Conservation (phyloP, 345 rosid species). For the Arabidopsis arenosa region DNA sequence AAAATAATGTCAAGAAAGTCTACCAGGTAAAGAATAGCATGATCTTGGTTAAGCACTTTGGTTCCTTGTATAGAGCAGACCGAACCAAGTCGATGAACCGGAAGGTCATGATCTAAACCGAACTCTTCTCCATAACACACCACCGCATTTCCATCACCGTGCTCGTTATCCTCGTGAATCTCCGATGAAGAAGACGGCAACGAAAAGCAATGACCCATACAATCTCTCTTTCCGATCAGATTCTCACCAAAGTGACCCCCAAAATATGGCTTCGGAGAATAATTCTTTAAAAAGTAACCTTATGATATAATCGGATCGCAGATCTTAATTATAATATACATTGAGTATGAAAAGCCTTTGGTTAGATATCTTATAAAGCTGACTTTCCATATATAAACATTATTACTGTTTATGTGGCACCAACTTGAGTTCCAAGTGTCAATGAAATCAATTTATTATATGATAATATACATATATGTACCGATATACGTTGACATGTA, state of each 20-base stretch:
- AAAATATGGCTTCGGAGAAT: neutral
- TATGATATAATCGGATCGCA: neutral
- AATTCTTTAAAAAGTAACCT: neutral
- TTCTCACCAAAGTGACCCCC: constrained; percentile 17
- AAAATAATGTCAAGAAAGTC: neutral
- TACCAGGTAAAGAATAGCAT: constrained; percentile 57
- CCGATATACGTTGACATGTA: constrained; percentile 25
- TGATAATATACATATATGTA: neutral
- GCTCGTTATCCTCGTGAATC: constrained; percentile 45
- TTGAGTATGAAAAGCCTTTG: neutral
- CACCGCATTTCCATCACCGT: constrained; percentile 43
- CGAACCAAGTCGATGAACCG: constrained; percentile 48
- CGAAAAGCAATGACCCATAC: constrained; percentile 48
- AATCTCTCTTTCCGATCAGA: constrained; percentile 17
- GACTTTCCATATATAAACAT: constrained; percentile 11
- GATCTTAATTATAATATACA: constrained; percentile 11
- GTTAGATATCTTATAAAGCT: neutral
- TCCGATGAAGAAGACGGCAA: constrained; percentile 44
- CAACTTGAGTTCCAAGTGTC: constrained; percentile 33
- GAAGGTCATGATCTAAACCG: constrained; percentile 19
- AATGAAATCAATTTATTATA: constrained; percentile 3
- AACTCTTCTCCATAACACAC: constrained; percentile 46
- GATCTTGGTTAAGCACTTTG: constrained; percentile 81
- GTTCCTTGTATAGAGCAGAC: constrained; percentile 64
- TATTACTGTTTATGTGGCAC: constrained; percentile 34